These are phyloP conservation scores for Citrus australasica DNA, from an alignment of 345 rosid species.

Conservation along the genomic window DNA sequence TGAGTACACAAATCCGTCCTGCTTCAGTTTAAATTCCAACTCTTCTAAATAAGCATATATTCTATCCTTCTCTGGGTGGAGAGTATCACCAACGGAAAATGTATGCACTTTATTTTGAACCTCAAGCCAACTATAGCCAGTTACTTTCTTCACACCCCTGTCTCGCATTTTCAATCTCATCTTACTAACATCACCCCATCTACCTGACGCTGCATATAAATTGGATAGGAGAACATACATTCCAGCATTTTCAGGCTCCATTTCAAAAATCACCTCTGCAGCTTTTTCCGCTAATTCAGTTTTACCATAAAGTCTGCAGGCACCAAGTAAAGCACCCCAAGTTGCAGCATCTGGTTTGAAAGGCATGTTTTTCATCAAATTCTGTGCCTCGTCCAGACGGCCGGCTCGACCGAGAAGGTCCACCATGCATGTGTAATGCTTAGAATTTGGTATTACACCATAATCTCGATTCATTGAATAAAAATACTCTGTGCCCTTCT, in stretches of 20 bases:
- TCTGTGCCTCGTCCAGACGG: constrained; percentile 53
- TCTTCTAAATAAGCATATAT: constrained; percentile 58
- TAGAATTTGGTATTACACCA: constrained; percentile 51
- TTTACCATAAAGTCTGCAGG: constrained; percentile 67
- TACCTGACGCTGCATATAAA: constrained; percentile 58
- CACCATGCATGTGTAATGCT: constrained; percentile 68
- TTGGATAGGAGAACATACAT: constrained; percentile 75
- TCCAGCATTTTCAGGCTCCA: constrained; percentile 72
- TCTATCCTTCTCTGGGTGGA: constrained; percentile 53
- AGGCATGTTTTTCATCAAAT: constrained; percentile 54
- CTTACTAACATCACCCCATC: constrained; percentile 63
- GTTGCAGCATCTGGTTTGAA: constrained; percentile 67
- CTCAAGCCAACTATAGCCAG: constrained; percentile 73
- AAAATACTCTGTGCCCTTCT: constrained; percentile 50
- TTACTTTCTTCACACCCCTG: constrained; percentile 59
- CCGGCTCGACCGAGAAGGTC: constrained; percentile 82
- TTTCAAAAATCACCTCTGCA: constrained; percentile 49
- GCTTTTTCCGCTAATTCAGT: constrained; percentile 62
- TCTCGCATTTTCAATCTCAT: constrained; percentile 60
- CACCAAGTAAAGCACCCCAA: constrained; percentile 82
- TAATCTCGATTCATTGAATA: constrained; percentile 50
- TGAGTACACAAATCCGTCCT: constrained; percentile 49
- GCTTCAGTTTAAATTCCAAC: constrained; percentile 56
- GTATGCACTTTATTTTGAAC: constrained; percentile 57
- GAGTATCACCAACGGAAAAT: constrained; percentile 54